A percentile compares a stretch with the other conserved stretches of the same genome.
phyloP scores from a whole-genome alignment of 2,329 filamentous ascomycete species.

The Trichoderma koningiopsis region DNA sequence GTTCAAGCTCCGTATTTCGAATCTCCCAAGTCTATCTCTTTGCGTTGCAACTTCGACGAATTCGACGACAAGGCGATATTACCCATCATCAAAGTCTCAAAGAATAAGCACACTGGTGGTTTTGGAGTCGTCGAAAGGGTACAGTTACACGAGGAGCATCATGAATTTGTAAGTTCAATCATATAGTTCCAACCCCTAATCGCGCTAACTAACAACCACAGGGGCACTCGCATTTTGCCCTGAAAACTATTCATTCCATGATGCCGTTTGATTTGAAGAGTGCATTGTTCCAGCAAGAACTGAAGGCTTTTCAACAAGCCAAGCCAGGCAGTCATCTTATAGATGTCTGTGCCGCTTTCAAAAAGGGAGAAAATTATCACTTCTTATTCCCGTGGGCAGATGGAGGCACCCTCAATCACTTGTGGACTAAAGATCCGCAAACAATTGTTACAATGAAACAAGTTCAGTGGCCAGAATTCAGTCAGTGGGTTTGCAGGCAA shows the following conservation, averaged over 20 bases:
- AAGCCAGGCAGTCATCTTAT: neutral
- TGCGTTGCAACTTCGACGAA: neutral
- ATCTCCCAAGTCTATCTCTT: too few relatives aligned
- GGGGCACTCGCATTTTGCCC: neutral
- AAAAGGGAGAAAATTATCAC: neutral
- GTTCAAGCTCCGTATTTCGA: neutral
- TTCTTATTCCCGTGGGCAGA: constrained; percentile 3
- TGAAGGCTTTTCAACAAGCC: neutral
- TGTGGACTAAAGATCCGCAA: neutral
- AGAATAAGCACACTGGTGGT: neutral
- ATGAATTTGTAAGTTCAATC: neutral
- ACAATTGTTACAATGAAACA: neutral
- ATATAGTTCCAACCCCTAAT: neutral
- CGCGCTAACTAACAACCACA: neutral
- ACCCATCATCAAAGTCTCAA: neutral
- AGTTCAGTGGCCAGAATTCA: neutral
- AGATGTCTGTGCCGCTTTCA: neutral
- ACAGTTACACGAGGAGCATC: neutral
- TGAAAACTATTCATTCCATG: constrained; percentile 1
- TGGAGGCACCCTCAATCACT: neutral
- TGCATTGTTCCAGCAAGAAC: neutral
- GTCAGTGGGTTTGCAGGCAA: neutral
- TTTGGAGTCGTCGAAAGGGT: neutral
- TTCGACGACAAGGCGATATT: neutral
- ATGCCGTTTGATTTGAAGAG: neutral